A percentile compares a stretch with the other conserved stretches of the same genome.
phyloP scores from a whole-genome alignment of 768 basidiomycete species.

The Amanita molliuscula region DNA sequence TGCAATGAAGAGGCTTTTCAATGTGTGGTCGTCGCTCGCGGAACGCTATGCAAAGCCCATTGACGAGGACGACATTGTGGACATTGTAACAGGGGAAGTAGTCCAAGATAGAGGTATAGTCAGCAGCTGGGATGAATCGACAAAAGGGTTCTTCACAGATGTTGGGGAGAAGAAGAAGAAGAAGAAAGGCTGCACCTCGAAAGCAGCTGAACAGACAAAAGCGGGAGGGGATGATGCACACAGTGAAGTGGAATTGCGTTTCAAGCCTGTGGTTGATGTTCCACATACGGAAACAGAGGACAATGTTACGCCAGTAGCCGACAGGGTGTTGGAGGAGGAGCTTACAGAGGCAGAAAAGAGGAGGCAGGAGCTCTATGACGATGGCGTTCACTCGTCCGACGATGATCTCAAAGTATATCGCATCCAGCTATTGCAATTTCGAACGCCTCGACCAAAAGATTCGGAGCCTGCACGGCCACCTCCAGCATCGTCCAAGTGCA shows the following conservation, averaged over 20 bases:
- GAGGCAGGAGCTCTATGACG: constrained; percentile 39
- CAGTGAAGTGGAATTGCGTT: constrained; percentile 14
- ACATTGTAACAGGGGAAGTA: constrained; percentile 49
- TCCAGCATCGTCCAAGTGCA: not conserved
- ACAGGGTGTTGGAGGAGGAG: constrained; percentile 47
- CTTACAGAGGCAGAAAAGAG: constrained; percentile 56
- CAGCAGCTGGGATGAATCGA: constrained; percentile 23
- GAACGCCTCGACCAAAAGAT: not conserved
- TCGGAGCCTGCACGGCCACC: not conserved
- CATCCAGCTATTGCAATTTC: not conserved
- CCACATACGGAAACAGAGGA: not conserved
- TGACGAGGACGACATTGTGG: constrained; percentile 75
- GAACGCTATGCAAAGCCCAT: constrained; percentile 55
- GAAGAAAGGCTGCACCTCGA: constrained; percentile 20
- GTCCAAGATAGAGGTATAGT: constrained; percentile 65
- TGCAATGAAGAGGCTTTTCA: constrained; percentile 43
- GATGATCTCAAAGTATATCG: constrained; percentile 26
- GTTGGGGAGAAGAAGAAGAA: constrained; percentile 15
- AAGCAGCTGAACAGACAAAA: constrained; percentile 36
- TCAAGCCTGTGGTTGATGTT: not conserved
- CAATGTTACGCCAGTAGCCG: constrained; percentile 33
- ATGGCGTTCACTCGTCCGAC: constrained; percentile 31
- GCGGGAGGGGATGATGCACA: constrained; percentile 30
- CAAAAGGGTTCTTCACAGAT: constrained; percentile 43
- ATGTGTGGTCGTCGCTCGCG: constrained; percentile 59